phyloP scores from a whole-genome alignment of 805 yeast species.

The Zygotorulaspora sp. region DNA sequence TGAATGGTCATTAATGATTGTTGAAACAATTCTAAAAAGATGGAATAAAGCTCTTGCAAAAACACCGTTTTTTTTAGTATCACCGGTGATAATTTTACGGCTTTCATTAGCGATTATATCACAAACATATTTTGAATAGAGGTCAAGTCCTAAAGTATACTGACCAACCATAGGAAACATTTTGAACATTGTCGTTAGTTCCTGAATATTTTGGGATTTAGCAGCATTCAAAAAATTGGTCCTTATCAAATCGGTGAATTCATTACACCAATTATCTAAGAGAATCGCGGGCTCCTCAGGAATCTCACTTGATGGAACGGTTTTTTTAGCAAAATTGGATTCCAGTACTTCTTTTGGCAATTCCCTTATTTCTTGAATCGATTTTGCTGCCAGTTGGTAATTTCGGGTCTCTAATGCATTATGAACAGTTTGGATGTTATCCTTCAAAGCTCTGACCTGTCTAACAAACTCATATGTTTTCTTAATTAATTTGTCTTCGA shows the following conservation, averaged over 20 bases:
- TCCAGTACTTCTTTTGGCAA: constrained; percentile 51
- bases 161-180: constrained; percentile 82
- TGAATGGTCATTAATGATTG: constrained; percentile 81
- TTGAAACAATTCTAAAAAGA: constrained; percentile 77
- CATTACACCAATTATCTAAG: constrained; percentile 52
- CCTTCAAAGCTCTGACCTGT: constrained; percentile 60
- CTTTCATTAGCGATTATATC: constrained; percentile 77
- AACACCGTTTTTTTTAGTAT: constrained; percentile 38
- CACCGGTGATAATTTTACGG: constrained; percentile 54
- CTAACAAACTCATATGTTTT: constrained; percentile 60
- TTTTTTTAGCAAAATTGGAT: constrained; percentile 70
- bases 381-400: constrained; percentile 74
- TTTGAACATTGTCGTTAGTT: constrained; percentile 74
- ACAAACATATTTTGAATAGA: constrained; percentile 84
- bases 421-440: constrained; percentile 58
- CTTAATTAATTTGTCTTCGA: constrained; percentile 61
- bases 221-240: constrained; percentile 71
- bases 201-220: constrained; percentile 54
- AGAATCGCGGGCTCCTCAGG: constrained; percentile 71
- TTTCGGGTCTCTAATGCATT: constrained; percentile 57
- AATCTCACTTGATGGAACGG: constrained; percentile 81
- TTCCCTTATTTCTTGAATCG: constrained; percentile 49
- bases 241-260: constrained; percentile 54
- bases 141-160: constrained; percentile 63
- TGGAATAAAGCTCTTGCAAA: constrained; percentile 59